phyloP scores from a whole-genome alignment of 805 yeast genomes.

The Pichia occidentalis region DNA sequence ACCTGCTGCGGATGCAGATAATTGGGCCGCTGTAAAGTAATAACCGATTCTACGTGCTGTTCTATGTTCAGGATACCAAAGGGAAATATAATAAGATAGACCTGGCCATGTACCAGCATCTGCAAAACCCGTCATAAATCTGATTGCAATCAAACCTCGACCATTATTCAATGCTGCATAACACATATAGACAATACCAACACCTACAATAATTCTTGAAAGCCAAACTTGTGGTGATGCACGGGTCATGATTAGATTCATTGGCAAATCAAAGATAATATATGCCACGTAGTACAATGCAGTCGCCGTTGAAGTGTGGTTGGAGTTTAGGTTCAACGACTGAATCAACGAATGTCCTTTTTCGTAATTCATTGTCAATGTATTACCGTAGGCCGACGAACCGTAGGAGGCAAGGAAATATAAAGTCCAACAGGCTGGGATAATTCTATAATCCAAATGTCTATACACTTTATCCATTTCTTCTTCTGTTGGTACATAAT shows the following conservation, averaged over 20 bases:
- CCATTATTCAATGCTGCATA: slow-evolving; percentile 53
- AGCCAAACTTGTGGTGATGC: slow-evolving; percentile 84
- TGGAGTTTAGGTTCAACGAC: slow-evolving; percentile 43
- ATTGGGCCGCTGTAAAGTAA: slow-evolving; percentile 86
- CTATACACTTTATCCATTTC: slow-evolving; percentile 50
- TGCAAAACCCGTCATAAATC: slow-evolving; percentile 67
- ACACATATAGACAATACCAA: slow-evolving; percentile 73
- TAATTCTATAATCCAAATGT: slow-evolving; percentile 60
- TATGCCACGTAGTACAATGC: slow-evolving; percentile 80
- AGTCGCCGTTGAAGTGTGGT: slow-evolving; percentile 64
- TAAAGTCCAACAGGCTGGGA: slow-evolving; percentile 76
- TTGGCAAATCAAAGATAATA: slow-evolving; percentile 80
- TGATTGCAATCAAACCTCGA: slow-evolving; percentile 59
- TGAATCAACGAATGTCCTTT: slow-evolving; percentile 55
- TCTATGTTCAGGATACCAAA: slow-evolving; percentile 80
- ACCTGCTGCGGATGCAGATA: slow-evolving; percentile 88
- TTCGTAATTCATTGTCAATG: slow-evolving; percentile 69
- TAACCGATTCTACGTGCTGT: slow-evolving; percentile 77
- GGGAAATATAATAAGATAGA: slow-evolving; percentile 70
- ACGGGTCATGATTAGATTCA: slow-evolving; percentile 79
- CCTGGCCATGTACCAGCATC: slow-evolving; percentile 94
- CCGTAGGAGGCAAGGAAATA: slow-evolving; percentile 80
- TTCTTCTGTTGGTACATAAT: slow-evolving; percentile 22
- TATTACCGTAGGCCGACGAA: slow-evolving; percentile 65
- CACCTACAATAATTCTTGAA: slow-evolving; percentile 66